Base-by-base conservation (phyloP, 306 rosid species). In the Fragaria iinumae region DNA sequence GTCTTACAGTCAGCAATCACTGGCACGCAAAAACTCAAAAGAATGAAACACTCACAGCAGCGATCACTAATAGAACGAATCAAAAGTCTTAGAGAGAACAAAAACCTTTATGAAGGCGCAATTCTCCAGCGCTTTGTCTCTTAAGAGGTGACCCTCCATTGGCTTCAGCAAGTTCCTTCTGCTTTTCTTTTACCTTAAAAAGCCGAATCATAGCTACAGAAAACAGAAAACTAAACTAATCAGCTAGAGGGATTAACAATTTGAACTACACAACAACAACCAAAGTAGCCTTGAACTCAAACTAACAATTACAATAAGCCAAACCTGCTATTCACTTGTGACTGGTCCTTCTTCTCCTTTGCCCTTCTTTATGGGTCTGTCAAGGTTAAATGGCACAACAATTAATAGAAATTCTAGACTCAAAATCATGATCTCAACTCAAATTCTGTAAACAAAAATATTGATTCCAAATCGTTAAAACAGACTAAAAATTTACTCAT, bases 101-200 rank as follows among this genome's bases (percentile, higher is more conserved):
- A 23, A 50, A 66, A 91, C 98, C 98, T 91, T 86, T 91, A 80
- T 93, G 93, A 83, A 93, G 97, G 80, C 97, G 98, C 86, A 93
- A 76, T 77, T 93, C 97, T 71, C 98, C 98, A 73, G 98, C 97
- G 81, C 87, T 82, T 83, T 90, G 98, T 84, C 89, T 93, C 96
- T 91, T 93, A 10, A 74, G 63, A 8, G 90, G 93, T 57, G 82
- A 77, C 41, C 94, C 97, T 6, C 88, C 89, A 79, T 76, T 82
- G 45, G 93, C 90, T 74, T 89, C 97, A 25, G 93, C 94, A 60
- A 84, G 96, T 74, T 94, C 96, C 84, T 92, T 86, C 84, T 91
- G 98, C 74, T 90, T 94, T 78, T 91, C 98, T 91, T 91, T 94
- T 59, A 94, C 96, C 86, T 94, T 94, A 56, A 94, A 91, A 4